Conservation (phyloP, 805 yeast species). For the Candida patagonica region DNA sequence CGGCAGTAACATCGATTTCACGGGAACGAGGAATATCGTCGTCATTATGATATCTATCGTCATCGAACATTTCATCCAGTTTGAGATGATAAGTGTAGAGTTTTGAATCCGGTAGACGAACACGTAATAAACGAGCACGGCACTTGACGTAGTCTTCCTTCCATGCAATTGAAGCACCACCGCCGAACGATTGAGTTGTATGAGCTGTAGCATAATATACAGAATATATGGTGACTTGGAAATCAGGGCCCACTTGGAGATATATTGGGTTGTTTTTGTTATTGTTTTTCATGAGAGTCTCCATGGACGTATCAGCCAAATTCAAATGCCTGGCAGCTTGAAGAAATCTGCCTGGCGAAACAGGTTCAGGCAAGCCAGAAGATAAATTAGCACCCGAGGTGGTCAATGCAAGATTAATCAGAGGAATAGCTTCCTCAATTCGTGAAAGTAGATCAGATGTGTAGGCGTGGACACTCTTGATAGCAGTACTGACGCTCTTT, state of each 20-base stretch:
- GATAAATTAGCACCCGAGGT: conserved; percentile 59
- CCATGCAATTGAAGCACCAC: conserved; percentile 49
- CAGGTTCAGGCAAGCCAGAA: conserved; percentile 38
- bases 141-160: conserved; percentile 61
- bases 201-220: conserved; percentile 35
- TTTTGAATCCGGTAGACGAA: conserved; percentile 10
- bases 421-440: conserved; percentile 62
- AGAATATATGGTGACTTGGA: conserved; percentile 48
- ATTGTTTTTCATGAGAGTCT: conserved; percentile 4
- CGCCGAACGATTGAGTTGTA: conserved; percentile 34
- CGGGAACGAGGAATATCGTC: conserved; percentile 34
- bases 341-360: conserved; percentile 58
- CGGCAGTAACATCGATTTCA: conserved; percentile 31
- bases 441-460: conserved; percentile 40
- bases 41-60: conserved; percentile 63
- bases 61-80: conserved; percentile 53
- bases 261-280: conserved; percentile 1
- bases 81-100: conserved; percentile 37
- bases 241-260: conserved; percentile 48
- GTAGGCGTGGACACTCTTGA: conserved; percentile 38
- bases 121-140: conserved; percentile 33
- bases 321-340: conserved; percentile 46
- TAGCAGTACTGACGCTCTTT: conserved; percentile 25
- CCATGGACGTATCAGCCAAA: conserved; percentile 30
- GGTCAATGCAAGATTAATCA: conserved; percentile 53